phyloP scores from a whole-genome alignment of 2,329 filamentous ascomycete species.

The Nemania sp. region DNA sequence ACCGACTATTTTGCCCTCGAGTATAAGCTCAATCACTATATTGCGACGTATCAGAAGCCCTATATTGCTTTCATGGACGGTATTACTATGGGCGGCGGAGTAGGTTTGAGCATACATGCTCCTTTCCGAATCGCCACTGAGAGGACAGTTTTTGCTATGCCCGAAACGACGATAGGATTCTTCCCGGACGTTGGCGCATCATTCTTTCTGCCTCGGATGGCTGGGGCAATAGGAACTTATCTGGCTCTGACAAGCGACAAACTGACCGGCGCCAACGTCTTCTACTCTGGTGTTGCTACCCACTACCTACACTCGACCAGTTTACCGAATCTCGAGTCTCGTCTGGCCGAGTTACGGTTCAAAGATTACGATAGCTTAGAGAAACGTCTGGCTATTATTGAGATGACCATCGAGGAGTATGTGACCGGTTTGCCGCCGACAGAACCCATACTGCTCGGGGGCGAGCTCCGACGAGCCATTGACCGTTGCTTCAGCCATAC shows the following conservation, averaged over 20 bases:
- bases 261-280: conserved; percentile 79
- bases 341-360: conserved; percentile 88
- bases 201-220: conserved; percentile 91
- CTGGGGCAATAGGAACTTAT: conserved; percentile 86
- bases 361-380: conserved; percentile 69
- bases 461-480: conserved; percentile 75
- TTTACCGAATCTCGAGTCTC: conserved; percentile 77
- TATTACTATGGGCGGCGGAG: conserved; percentile 97
- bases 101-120: conserved; percentile 90
- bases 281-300: conserved; percentile 90
- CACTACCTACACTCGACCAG: conserved; percentile 94
- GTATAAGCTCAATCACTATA: conserved; percentile 94
- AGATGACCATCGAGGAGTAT: conserved; percentile 90
- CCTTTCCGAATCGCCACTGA: conserved; percentile 97
- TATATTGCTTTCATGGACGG: conserved; percentile 97
- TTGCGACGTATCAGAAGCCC: conserved; percentile 90
- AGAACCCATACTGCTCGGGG: conserved; percentile 67
- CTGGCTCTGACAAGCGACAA: conserved; percentile 88
- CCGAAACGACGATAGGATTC: conserved; percentile 96
- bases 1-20: conserved; percentile 89
- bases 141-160: conserved; percentile 95
- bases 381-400: conserved; percentile 71
- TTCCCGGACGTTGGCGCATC: conserved; percentile 97
- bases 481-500: conserved; percentile 78
- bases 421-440: conserved; percentile 80